A percentile compares a stretch with the other conserved stretches of the same genome.
Evolutionary conservation across 2,329 filamentous ascomycete genomes (phyloP).

Genomic region (Eutypella sp.): DNA sequence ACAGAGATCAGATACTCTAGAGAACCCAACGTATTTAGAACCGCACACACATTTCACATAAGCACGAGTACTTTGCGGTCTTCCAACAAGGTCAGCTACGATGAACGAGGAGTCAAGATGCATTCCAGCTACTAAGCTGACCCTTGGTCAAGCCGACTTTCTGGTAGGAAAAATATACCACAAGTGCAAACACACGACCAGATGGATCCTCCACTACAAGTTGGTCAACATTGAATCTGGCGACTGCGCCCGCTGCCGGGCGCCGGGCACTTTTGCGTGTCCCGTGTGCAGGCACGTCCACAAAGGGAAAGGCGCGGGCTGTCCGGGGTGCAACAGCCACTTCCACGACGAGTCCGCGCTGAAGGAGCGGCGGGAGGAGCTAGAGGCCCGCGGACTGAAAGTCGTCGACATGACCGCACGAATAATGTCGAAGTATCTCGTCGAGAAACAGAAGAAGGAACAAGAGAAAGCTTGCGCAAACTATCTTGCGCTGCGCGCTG

Average conservation of each 20-base stretch:
- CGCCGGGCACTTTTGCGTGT: background rate
- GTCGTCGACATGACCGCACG: background rate
- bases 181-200: constrained; percentile 9
- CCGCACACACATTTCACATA: background rate
- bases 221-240: constrained; percentile 1
- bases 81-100: background rate
- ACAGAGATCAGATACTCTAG: too few species aligned
- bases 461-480: background rate
- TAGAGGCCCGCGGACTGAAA: background rate
- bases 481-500: too few species aligned
- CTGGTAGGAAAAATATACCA: constrained; percentile 7
- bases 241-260: constrained; percentile 4
- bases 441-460: background rate
- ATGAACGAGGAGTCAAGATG: background rate
- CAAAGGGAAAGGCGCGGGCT: background rate
- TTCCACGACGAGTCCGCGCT: background rate
- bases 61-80: background rate
- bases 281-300: constrained; percentile 3
- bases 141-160: constrained; percentile 7
- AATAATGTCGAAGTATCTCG: background rate
- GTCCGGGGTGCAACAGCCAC: background rate
- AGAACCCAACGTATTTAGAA: background rate
- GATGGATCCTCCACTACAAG: constrained; percentile 9
- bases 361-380: background rate
- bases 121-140: background rate